Percentiles rank a stretch among this genome's conserved stretches.
These are phyloP conservation scores for Epichloe typhina DNA, from an alignment of 2,329 filamentous ascomycete species.

Conservation along the genomic window DNA sequence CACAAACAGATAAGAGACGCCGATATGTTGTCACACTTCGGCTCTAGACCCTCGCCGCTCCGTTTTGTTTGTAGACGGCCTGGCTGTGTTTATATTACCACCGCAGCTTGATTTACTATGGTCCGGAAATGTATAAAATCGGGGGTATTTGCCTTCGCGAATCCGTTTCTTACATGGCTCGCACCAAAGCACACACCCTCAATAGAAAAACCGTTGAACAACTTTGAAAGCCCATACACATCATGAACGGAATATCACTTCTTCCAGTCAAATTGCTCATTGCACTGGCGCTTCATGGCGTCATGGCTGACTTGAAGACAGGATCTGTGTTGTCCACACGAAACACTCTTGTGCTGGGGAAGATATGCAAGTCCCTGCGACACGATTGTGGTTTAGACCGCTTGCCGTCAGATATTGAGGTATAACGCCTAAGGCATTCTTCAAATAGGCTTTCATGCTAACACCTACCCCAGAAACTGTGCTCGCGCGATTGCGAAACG, in stretches of 20 bases:
- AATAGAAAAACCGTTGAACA: not conserved
- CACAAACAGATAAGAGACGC: not conserved
- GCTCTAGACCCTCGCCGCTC: not conserved
- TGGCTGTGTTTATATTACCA: not conserved
- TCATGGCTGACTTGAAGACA: not conserved
- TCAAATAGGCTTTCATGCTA: not conserved
- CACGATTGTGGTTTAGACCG: conserved; percentile 2
- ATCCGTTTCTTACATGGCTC: not conserved
- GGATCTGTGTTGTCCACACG: not conserved
- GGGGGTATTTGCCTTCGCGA: not conserved
- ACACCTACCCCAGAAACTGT: conserved; percentile 2
- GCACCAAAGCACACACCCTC: not conserved
- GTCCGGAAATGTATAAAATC: not conserved
- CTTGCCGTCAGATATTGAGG: conserved; percentile 4
- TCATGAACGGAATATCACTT: not conserved
- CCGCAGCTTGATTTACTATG: not conserved
- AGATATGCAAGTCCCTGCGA: conserved; percentile 5
- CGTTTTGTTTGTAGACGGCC: not conserved
- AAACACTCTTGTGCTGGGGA: conserved; percentile 3
- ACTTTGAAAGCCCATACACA: not conserved
- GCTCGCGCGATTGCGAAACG: conserved; percentile 3
- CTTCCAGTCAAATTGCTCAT: not conserved
- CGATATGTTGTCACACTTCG: not conserved
- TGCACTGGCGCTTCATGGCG: not conserved
- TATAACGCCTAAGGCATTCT: not conserved